Evolutionary conservation across 805 yeast genomes (phyloP).

Genomic region (Hemisphaericaspora nanyangensis): DNA sequence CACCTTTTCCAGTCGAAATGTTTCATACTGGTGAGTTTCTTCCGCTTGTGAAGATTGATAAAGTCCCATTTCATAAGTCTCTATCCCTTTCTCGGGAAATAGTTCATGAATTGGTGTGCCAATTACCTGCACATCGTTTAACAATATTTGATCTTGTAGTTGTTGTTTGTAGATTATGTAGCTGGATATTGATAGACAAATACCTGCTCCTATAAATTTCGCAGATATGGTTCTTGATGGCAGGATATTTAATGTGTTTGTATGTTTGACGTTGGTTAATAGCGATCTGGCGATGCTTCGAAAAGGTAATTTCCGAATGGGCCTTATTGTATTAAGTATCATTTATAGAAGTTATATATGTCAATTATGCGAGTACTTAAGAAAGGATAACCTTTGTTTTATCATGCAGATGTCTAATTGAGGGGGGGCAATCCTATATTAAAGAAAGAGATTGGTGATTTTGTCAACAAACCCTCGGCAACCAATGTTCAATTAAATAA

Average conservation of each 20-base stretch:
- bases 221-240: too few species aligned
- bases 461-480: too few species aligned
- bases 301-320: not conserved
- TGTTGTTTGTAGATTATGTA: not conserved
- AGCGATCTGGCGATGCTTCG: not conserved
- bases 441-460: too few species aligned
- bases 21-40: slow-evolving; percentile 32
- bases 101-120: slow-evolving; percentile 36
- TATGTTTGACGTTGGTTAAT: not conserved
- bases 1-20: slow-evolving; percentile 26
- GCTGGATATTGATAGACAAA: not conserved
- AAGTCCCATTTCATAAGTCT: slow-evolving; percentile 68
- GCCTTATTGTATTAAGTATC: not conserved
- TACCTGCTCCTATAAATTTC: not conserved
- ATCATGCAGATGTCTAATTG: too few species aligned
- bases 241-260: too few species aligned
- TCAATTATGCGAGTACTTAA: too few species aligned
- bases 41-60: slow-evolving; percentile 59
- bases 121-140: slow-evolving; percentile 29
- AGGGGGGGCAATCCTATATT: too few species aligned
- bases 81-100: slow-evolving; percentile 43
- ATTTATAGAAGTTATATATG: too few species aligned
- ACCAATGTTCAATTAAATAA: too few species aligned
- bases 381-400: too few species aligned
- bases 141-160: not conserved